Evolutionary conservation across 352 stramenopile species (phyloP).

Genomic region (Globisporangium radiosum): DNA sequence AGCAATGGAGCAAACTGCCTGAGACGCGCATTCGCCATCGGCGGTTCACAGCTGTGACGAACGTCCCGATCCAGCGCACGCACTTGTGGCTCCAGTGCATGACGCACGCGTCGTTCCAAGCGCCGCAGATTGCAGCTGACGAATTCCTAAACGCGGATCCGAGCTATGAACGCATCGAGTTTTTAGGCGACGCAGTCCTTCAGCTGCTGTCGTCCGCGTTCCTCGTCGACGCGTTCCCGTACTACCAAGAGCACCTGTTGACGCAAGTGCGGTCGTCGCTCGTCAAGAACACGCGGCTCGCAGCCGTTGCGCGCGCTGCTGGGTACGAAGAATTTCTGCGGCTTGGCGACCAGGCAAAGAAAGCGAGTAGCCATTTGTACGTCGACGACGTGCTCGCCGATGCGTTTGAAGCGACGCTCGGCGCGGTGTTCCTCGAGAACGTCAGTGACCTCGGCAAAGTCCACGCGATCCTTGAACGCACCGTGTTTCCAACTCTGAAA

Average conservation of each 20-base stretch:
- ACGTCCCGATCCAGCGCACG: slow-evolving; percentile 50
- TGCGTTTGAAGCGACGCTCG: slow-evolving; percentile 73
- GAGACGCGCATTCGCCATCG: slow-evolving; percentile 40
- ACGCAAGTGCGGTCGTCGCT: slow-evolving; percentile 74
- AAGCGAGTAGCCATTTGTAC: slow-evolving; percentile 49
- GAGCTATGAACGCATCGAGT: slow-evolving; percentile 82
- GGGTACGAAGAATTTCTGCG: slow-evolving; percentile 74
- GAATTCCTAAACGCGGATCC: slow-evolving; percentile 65
- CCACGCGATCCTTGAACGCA: slow-evolving; percentile 49
- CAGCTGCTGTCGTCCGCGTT: slow-evolving; percentile 76
- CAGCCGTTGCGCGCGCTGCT: slow-evolving; percentile 41
- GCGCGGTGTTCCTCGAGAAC: slow-evolving; percentile 75
- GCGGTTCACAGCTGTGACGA: slow-evolving; percentile 40
- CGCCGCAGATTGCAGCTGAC: slow-evolving; percentile 53
- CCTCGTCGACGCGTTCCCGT: slow-evolving; percentile 71
- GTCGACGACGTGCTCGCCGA: slow-evolving; percentile 74
- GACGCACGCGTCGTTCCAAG: slow-evolving; percentile 74
- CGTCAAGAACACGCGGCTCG: slow-evolving; percentile 80
- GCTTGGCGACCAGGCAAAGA: slow-evolving; percentile 52
- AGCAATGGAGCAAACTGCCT: slow-evolving; percentile 39
- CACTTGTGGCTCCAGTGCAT: slow-evolving; percentile 77
- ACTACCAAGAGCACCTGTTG: slow-evolving; percentile 77
- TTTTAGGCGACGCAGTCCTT: slow-evolving; percentile 77
- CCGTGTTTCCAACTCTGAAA: slow-evolving; percentile 61
- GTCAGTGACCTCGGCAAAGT: slow-evolving; percentile 42